Base-by-base conservation (phyloP, 139 green algal genomes). In the Micractinium conductrix region DNA sequence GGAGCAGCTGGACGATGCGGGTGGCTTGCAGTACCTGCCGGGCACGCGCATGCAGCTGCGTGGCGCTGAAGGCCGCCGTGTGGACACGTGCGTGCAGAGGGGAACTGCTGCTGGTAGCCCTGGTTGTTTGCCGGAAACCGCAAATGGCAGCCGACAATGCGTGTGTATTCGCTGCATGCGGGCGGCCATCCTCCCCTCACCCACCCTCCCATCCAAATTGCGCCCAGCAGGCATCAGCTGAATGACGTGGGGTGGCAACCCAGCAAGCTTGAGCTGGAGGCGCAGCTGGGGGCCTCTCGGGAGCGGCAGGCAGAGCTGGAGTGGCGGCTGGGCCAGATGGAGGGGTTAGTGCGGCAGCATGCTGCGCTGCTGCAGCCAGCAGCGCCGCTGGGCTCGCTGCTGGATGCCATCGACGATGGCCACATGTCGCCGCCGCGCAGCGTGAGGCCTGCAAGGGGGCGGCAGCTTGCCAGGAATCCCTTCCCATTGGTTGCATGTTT, bases 181-280 rank as follows among this genome's bases (percentile, higher is more conserved):
- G 33, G 58, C 58, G 33, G n/a, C n/a, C n/a, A n/a, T n/a, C n/a
- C n/a, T n/a, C n/a, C n/a, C n/a, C n/a, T n/a, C n/a, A n/a, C n/a
- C n/a, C n/a, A n/a, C n/a, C n/a, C n/a, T n/a, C n/a, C n/a, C n/a
- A n/a, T n/a, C n/a, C n/a, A n/a, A n/a, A n/a, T n/a, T n/a, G n/a
- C n/a, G n/a, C n/a, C n/a, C n/a, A 4, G 58, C 79, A 84, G 79
- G 67, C 65, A 68, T 30, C 80, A 88, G 72, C 45, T 88, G 38
- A 38, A 14, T 8, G 85, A 88, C 21, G 62, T 79, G 28, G 58
- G 45, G 30, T 88, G 85, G 85, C 85, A 88, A 72, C 85, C 85
- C 62, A 88, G 85, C 62, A 88, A 88, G 79, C 80, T 88, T 44
- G 85, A 88, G 85, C 79, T 88, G 40, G 71, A 88, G 73, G 85